Base-by-base conservation (phyloP, 75 land plant genomes). In the Gnetum montanum region DNA sequence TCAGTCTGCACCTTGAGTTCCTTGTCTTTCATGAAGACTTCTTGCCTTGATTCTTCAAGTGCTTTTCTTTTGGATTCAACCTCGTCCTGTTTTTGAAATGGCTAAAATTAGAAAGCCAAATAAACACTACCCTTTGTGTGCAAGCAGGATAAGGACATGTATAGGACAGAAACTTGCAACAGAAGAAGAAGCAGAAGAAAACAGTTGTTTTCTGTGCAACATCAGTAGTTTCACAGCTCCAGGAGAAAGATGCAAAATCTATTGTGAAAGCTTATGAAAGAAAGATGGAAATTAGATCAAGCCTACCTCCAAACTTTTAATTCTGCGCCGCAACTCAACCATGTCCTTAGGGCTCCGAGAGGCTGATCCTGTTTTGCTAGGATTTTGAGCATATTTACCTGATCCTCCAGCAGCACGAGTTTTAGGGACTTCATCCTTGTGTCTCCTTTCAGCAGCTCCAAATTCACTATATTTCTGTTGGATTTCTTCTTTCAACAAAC, bases 221-320 rank as follows among this genome's bases (percentile, higher is more conserved):
- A 16, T 8, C 40, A 41, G 49, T 40, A 43, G 33, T 30, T 28
- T 45, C 4, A 10, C 45, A 48, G 52, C 49, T 60, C 29, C 22
- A 49, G 19, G 49, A 27, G 23, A 2, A 46, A 26, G 6, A 6
- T 8, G n/a, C 22, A 7, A 48, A 28, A 45, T 31, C 11, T 10
- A 33, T 8, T 53, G 37, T 31, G 8, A 10, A 15, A 15, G 8
- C 5, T 28, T 31, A 20, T 28, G 25, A 31, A 1, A 59, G 24
- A 59, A 59, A 31, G 16, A 2, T 18, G 2, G 18, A 27, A 29
- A 60, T 6, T 20, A 19, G 25, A 28, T 11, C 27, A 28, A 4
- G 34, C 38, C 59, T 70, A 78, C 90, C 85, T 85, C 82, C 16
- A 82, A 73, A 46, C 61, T 34, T 57, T 70, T 78, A 46, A 75